Percentiles rank a stretch among this genome's conserved stretches.
phyloP scores from a whole-genome alignment of 2,329 filamentous ascomycete species.

The Botrytis paeoniae region DNA sequence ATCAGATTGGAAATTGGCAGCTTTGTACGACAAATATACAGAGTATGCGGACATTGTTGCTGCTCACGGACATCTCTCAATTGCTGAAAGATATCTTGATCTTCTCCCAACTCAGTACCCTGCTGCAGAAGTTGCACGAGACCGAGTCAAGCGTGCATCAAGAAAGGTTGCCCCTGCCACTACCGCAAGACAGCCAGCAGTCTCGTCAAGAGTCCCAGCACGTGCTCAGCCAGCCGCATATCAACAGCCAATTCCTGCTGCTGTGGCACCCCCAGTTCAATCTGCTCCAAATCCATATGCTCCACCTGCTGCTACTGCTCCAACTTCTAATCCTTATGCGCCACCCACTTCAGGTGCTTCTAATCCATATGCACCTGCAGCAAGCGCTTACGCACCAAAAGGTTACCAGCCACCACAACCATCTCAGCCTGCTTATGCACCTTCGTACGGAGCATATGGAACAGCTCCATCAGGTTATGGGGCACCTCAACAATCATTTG shows the following conservation, averaged over 20 bases:
- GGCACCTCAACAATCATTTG: slow-evolving; percentile 40
- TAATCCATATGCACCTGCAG: slow-evolving; percentile 50
- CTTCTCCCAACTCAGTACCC: slow-evolving; percentile 81
- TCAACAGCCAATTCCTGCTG: slow-evolving; percentile 48
- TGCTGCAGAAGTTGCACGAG: slow-evolving; percentile 81
- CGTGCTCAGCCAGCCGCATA: slow-evolving; percentile 44
- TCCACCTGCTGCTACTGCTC: slow-evolving; percentile 33
- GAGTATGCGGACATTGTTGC: slow-evolving; percentile 97
- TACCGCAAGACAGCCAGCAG: slow-evolving; percentile 35
- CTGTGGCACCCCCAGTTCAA: slow-evolving; percentile 28
- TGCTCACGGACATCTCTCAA: slow-evolving; percentile 78
- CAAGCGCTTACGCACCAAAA: slow-evolving; percentile 41
- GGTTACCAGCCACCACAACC: slow-evolving; percentile 41
- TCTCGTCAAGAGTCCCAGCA: slow-evolving; percentile 43
- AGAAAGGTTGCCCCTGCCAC: slow-evolving; percentile 53
- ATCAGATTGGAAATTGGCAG: slow-evolving; percentile 82
- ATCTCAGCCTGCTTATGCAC: slow-evolving; percentile 39
- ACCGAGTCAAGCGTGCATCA: slow-evolving; percentile 80
- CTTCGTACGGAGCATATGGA: slow-evolving; percentile 31
- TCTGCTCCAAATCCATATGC: slow-evolving; percentile 41
- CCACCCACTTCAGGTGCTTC: slow-evolving; percentile 36
- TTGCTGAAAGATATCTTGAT: slow-evolving; percentile 88
- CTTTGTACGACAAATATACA: slow-evolving; percentile 90
- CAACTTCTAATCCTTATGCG: slow-evolving; percentile 49
- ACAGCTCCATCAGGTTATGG: slow-evolving; percentile 34